Conservation (phyloP, 495 filamentous ascomycete species). For the Tuber melanosporum region DNA sequence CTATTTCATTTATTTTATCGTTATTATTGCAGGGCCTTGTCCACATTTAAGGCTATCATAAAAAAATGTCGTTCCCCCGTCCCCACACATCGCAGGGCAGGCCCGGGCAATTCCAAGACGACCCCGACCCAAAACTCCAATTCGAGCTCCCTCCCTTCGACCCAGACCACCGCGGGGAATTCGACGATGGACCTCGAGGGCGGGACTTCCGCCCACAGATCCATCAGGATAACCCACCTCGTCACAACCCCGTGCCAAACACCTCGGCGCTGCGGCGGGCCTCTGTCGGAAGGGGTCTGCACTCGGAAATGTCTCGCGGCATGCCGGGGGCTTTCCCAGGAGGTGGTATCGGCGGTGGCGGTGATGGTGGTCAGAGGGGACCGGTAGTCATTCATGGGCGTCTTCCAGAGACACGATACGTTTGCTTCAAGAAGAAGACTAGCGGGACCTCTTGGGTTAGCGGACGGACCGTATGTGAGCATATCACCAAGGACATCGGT, state of each 20-base stretch:
- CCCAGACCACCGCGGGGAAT: slow-evolving; percentile 21
- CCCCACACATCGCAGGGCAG: not conserved
- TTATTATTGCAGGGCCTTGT: not conserved
- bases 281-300: slow-evolving; percentile 16
- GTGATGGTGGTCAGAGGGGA: slow-evolving; percentile 12
- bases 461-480: slow-evolving; percentile 34
- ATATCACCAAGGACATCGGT: slow-evolving; percentile 34
- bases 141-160: slow-evolving; percentile 24
- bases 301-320: not conserved
- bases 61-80: not conserved
- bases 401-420: slow-evolving; percentile 21
- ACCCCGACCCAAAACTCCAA: slow-evolving; percentile 16
- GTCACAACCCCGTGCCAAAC: slow-evolving; percentile 3
- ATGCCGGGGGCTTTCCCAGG: slow-evolving; percentile 7
- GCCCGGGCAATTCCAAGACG: slow-evolving; percentile 22
- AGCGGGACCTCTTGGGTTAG: slow-evolving; percentile 23
- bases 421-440: slow-evolving; percentile 28
- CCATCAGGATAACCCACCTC: slow-evolving; percentile 22
- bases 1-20: not conserved
- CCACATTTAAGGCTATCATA: not conserved
- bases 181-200: slow-evolving; percentile 10
- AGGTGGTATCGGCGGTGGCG: slow-evolving; percentile 8
- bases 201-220: slow-evolving; percentile 29
- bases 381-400: slow-evolving; percentile 11
- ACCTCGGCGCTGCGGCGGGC: slow-evolving; percentile 12